Percentiles rank a stretch among this genome's conserved stretches.
These are phyloP conservation scores for Phytophthora pseudosyringae DNA, from an alignment of 352 stramenopile species.

Conservation along the genomic window DNA sequence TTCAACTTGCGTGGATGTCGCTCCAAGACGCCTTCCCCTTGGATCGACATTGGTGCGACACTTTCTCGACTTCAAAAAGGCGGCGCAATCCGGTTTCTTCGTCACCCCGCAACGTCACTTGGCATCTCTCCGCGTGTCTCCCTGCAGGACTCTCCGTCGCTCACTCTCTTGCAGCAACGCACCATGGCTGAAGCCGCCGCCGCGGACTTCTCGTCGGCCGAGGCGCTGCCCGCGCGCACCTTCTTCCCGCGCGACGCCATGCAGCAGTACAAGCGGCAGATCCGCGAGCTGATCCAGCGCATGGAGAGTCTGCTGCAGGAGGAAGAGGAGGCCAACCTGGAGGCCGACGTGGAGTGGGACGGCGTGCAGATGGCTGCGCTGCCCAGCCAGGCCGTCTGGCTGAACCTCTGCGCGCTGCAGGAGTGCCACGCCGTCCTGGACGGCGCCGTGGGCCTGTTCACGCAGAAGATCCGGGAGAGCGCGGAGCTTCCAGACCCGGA, in stretches of 20 bases:
- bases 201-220: constrained; percentile 25
- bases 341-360: constrained; percentile 54
- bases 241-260: constrained; percentile 70
- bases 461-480: constrained; percentile 75
- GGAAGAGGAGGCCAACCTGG: constrained; percentile 63
- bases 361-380: constrained; percentile 48
- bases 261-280: constrained; percentile 61
- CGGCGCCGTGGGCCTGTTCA: constrained; percentile 48
- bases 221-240: constrained; percentile 53
- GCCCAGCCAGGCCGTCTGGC: constrained; percentile 63
- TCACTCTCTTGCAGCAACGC: background rate
- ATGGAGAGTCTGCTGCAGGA: constrained; percentile 68
- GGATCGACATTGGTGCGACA: too few relatives aligned
- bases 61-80: too few relatives aligned
- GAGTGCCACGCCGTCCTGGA: constrained; percentile 56
- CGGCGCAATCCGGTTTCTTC: background rate
- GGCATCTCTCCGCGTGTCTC: background rate
- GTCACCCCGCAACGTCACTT: background rate
- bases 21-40: too few relatives aligned
- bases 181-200: constrained; percentile 6
- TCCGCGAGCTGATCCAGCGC: constrained; percentile 60
- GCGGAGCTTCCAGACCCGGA: constrained; percentile 52
- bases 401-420: constrained; percentile 65
- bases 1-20: too few relatives aligned
- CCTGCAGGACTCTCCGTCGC: background rate